These are phyloP conservation scores for Fraxinus paxiana DNA, from an alignment of 305 asterid genomes.

Conservation along the genomic window DNA sequence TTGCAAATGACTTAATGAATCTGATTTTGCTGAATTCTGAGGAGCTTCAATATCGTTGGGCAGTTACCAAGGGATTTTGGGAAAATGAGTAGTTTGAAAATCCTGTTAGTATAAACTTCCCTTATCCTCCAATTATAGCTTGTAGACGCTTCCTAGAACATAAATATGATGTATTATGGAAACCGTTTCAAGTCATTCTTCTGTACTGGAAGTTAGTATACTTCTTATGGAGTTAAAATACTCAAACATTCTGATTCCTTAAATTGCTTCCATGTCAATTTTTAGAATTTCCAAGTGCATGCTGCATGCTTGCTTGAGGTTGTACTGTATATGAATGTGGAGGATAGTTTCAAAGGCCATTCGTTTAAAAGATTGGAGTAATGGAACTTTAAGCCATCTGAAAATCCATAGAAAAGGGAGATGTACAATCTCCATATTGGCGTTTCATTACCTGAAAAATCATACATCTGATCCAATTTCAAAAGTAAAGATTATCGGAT, in stretches of 20 bases:
- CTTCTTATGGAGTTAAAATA: neutral
- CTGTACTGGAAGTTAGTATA: no score
- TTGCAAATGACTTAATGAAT: neutral
- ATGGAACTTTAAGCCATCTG: neutral
- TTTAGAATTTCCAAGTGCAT: neutral
- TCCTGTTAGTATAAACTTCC: conserved; percentile 48
- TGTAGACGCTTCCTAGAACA: neutral
- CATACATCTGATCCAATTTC: neutral
- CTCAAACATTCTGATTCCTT: neutral
- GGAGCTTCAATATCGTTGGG: conserved; percentile 40
- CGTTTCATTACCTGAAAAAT: neutral
- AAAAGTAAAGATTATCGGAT: neutral
- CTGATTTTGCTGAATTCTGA: neutral
- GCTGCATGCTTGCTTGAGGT: neutral
- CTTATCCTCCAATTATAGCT: neutral
- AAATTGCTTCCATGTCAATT: neutral
- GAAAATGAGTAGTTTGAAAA: conserved; percentile 25
- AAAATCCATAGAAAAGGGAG: neutral
- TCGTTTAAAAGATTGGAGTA: neutral
- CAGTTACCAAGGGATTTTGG: conserved; percentile 39
- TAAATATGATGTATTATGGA: neutral
- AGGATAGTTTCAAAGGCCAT: neutral
- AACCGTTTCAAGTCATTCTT: neutral
- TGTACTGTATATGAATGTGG: neutral
- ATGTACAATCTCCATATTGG: neutral